Percentiles rank a stretch among this genome's conserved stretches.
Evolutionary conservation across 345 rosid genomes (phyloP).

Genomic region (Salix koriyanagi): DNA sequence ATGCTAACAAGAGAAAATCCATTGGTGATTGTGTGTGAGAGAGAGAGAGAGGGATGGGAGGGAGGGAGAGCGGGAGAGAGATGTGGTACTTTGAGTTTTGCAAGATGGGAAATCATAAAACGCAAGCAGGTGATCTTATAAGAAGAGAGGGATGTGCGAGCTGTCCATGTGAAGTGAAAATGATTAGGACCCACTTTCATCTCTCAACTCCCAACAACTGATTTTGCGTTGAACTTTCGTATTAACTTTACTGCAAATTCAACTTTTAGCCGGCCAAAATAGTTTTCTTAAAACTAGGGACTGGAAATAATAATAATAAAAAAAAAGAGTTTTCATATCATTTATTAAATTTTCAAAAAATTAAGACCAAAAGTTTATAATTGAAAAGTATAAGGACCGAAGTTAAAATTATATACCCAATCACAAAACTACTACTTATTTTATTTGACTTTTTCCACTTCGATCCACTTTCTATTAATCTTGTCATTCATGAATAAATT

Average conservation of each 20-base stretch:
- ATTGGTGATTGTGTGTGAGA: neutral
- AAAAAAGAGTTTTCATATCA: no score
- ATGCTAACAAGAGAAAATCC: conserved; percentile 28
- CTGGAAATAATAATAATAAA: no score
- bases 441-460: no score
- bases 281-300: neutral
- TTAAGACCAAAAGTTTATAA: no score
- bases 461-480: no score
- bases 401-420: no score
- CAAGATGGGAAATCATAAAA: conserved; percentile 7
- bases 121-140: neutral
- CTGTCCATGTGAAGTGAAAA: conserved; percentile 32
- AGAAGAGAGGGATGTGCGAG: neutral
- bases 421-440: no score
- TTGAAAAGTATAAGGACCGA: no score
- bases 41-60: neutral
- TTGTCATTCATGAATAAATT: no score
- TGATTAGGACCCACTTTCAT: conserved; percentile 17
- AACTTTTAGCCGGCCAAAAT: neutral
- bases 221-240: conserved; percentile 6
- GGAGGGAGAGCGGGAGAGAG: neutral
- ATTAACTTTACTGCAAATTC: conserved; percentile 20
- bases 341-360: no score
- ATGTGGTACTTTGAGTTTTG: neutral
- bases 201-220: conserved; percentile 44